Conservation (phyloP, 441 rosid species). For the Dalechampia spathulata region DNA sequence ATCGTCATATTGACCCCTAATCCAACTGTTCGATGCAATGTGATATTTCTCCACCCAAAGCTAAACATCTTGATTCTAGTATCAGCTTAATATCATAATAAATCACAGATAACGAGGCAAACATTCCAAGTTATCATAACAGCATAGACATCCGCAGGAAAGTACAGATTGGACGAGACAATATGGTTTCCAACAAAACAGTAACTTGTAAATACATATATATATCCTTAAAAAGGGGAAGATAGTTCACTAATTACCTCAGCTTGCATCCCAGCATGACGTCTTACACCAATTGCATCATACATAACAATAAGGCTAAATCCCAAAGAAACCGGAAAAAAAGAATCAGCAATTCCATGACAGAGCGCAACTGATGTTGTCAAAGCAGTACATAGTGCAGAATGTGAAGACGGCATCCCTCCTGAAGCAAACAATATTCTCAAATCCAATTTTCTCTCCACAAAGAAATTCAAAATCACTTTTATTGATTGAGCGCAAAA, state of each 20-base stretch:
- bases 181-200: neutral
- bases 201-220: too few species aligned
- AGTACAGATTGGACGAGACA: neutral
- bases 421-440: slow-evolving; percentile 67
- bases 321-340: slow-evolving; percentile 92
- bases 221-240: too few species aligned
- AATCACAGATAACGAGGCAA: neutral
- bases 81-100: neutral
- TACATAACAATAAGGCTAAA: slow-evolving; percentile 94
- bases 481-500: slow-evolving; percentile 48
- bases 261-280: slow-evolving; percentile 98
- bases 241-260: slow-evolving; percentile 33
- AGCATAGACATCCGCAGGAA: neutral
- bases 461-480: slow-evolving; percentile 63
- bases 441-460: slow-evolving; percentile 87
- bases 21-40: neutral
- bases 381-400: slow-evolving; percentile 85
- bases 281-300: slow-evolving; percentile 88
- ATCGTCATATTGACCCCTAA: neutral
- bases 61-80: neutral
- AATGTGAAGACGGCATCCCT: slow-evolving; percentile 95
- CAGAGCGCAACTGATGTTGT: slow-evolving; percentile 88
- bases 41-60: neutral
- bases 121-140: neutral
- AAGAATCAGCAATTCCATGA: slow-evolving; percentile 83